Percentiles rank a stretch among this genome's conserved stretches.
Conservation (phyloP, 129 eudicot species). For the Dittrichia graveolens region DNA sequence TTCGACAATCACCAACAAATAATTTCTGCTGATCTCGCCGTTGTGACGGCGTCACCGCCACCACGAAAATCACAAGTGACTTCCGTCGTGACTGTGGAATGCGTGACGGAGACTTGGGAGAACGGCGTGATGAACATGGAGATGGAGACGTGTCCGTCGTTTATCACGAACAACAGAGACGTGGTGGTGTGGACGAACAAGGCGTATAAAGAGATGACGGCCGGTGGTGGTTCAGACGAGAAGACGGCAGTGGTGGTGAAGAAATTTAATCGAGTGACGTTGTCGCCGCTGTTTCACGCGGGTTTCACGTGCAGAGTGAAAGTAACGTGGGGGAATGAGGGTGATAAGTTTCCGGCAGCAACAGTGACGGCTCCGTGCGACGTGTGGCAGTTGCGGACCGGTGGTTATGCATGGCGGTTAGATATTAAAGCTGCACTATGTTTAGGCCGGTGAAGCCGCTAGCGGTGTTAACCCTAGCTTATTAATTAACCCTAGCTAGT, state of each 20-base stretch:
- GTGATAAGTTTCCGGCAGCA: slow-evolving; percentile 6
- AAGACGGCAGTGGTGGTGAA: slow-evolving; percentile 44
- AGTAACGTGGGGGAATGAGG: slow-evolving; percentile 54
- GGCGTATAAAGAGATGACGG: slow-evolving; percentile 60
- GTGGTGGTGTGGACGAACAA: slow-evolving; percentile 68
- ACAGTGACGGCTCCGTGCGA: slow-evolving; percentile 68
- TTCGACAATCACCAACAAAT: slow-evolving; percentile 22
- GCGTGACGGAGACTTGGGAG: slow-evolving; percentile 68
- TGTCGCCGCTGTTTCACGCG: slow-evolving; percentile 47
- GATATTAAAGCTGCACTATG: slow-evolving; percentile 70
- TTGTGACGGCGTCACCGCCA: neutral
- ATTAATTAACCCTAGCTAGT: neutral
- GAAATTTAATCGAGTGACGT: slow-evolving; percentile 38
- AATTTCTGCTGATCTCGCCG: slow-evolving; percentile 23
- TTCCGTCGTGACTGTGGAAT: slow-evolving; percentile 64
- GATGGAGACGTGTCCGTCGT: slow-evolving; percentile 78
- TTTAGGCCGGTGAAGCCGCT: slow-evolving; percentile 41
- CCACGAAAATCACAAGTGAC: neutral
- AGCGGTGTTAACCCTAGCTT: neutral
- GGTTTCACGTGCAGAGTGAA: slow-evolving; percentile 79
- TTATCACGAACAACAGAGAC: slow-evolving; percentile 52
- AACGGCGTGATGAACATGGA: slow-evolving; percentile 51
- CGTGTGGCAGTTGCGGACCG: slow-evolving; percentile 72
- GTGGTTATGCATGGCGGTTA: slow-evolving; percentile 84
- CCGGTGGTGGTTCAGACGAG: slow-evolving; percentile 26